Percentiles rank a stretch among this genome's conserved stretches.
Evolutionary conservation across 805 yeast genomes (phyloP).

Genomic region (Wickerhamomyces ciferrii): DNA sequence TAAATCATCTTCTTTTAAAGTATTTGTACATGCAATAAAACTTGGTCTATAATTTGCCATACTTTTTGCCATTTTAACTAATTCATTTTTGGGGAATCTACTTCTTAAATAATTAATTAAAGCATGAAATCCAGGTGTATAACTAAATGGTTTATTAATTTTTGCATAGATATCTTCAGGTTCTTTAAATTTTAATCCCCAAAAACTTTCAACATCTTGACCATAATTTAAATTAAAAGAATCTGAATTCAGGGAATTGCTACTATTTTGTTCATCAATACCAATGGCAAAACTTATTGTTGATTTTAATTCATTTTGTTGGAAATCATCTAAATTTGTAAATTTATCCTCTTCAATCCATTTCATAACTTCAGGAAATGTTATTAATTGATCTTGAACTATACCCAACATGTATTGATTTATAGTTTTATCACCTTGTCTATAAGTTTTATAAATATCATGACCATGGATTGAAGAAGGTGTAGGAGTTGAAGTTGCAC

Average conservation of each 20-base stretch:
- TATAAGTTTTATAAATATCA: constrained; percentile 24
- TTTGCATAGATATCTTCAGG: constrained; percentile 78
- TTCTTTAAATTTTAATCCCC: constrained; percentile 47
- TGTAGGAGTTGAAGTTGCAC: constrained; percentile 11
- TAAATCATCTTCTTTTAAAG: constrained; percentile 84
- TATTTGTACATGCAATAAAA: constrained; percentile 87
- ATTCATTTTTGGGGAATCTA: constrained; percentile 63
- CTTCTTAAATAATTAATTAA: constrained; percentile 66
- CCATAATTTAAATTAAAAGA: neutral
- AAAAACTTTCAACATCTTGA: constrained; percentile 2
- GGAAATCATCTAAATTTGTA: neutral
- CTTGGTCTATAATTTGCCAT: constrained; percentile 91
- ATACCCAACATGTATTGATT: constrained; percentile 68
- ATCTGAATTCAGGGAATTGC: too few species aligned
- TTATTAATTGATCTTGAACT: constrained; percentile 30
- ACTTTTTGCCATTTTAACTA: constrained; percentile 78
- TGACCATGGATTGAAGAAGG: constrained; percentile 11
- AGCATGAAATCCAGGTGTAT: constrained; percentile 87
- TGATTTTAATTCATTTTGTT: constrained; percentile 1
- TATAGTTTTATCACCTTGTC: constrained; percentile 50
- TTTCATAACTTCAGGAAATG: constrained; percentile 56
- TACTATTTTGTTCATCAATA: constrained; percentile 12
- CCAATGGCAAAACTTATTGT: constrained; percentile 24
- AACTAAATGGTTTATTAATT: constrained; percentile 73
- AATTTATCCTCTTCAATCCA: constrained; percentile 14